phyloP scores from a whole-genome alignment of 1,139 yeast species.

The Pichia sp. region DNA sequence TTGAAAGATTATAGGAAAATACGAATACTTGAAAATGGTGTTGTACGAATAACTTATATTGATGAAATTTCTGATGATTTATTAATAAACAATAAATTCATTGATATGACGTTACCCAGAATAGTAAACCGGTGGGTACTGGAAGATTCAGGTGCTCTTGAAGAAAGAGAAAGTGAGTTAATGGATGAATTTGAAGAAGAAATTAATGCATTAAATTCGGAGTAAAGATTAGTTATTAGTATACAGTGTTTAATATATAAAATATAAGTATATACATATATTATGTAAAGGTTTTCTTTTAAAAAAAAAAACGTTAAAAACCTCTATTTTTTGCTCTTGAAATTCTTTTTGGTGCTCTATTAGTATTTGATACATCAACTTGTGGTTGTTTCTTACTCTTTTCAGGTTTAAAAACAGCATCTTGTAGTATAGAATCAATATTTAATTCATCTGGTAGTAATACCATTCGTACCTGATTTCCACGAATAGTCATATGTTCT shows the following conservation, averaged over 20 bases:
- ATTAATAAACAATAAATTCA: conserved; percentile 43
- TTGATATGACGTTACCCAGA: conserved; percentile 58
- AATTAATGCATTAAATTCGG: conserved; percentile 12
- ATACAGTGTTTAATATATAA: not conserved
- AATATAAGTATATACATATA: not conserved
- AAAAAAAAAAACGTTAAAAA: conserved; percentile 2
- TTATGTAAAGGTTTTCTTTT: not conserved
- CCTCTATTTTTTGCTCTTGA: conserved; percentile 13
- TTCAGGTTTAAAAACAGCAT: conserved; percentile 44
- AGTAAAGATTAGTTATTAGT: not conserved
- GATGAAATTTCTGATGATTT: conserved; percentile 59
- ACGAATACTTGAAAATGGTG: conserved; percentile 27
- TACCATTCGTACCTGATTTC: conserved; percentile 82
- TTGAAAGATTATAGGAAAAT: conserved; percentile 52
- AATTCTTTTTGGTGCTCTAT: conserved; percentile 8
- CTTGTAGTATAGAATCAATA: conserved; percentile 66
- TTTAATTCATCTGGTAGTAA: conserved; percentile 85
- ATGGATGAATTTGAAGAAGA: conserved; percentile 24
- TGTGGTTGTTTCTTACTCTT: conserved; percentile 16
- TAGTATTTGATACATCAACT: not conserved
- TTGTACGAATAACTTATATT: conserved; percentile 31
- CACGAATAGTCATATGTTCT: conserved; percentile 81
- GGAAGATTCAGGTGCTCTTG: conserved; percentile 37
- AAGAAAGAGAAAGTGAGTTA: conserved; percentile 34
- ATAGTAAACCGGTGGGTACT: conserved; percentile 36